Evolutionary conservation across 768 basidiomycete species (phyloP).

Genomic region (Mycena pura): DNA sequence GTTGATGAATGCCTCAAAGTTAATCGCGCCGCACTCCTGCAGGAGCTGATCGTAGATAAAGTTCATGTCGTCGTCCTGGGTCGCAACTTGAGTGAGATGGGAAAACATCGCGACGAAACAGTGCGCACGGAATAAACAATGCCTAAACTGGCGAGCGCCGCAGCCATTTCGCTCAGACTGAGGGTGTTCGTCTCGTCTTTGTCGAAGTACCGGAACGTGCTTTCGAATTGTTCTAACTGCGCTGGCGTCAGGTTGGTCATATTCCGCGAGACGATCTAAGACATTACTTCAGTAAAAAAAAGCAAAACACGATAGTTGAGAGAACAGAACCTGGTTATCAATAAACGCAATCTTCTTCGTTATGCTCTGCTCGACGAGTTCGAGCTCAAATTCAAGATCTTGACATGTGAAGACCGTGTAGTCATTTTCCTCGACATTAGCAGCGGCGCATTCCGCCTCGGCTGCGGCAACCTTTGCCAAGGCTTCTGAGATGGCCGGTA

Average conservation of each 20-base stretch:
- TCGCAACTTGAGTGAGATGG: background rate
- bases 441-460: slow-evolving; percentile 79
- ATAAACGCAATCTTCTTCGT: slow-evolving; percentile 94
- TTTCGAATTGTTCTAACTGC: slow-evolving; percentile 95
- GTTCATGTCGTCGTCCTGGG: slow-evolving; percentile 86
- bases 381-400: slow-evolving; percentile 90
- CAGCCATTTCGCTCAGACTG: slow-evolving; percentile 84
- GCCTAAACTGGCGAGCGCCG: slow-evolving; percentile 92
- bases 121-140: slow-evolving; percentile 83
- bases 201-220: slow-evolving; percentile 98
- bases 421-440: slow-evolving; percentile 97
- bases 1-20: slow-evolving; percentile 93
- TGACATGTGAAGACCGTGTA: slow-evolving; percentile 90
- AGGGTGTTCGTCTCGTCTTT: slow-evolving; percentile 91
- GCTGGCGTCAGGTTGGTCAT: slow-evolving; percentile 95
- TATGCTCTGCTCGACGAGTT: slow-evolving; percentile 79
- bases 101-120: background rate
- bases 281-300: slow-evolving; percentile 13
- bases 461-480: slow-evolving; percentile 63
- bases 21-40: slow-evolving; percentile 85
- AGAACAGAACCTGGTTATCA: slow-evolving; percentile 80
- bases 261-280: slow-evolving; percentile 89
- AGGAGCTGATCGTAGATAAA: slow-evolving; percentile 82
- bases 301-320: background rate
- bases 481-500: slow-evolving; percentile 68